Conservation (phyloP, 208 protist genomes). For the Crithidia thermophila region DNA sequence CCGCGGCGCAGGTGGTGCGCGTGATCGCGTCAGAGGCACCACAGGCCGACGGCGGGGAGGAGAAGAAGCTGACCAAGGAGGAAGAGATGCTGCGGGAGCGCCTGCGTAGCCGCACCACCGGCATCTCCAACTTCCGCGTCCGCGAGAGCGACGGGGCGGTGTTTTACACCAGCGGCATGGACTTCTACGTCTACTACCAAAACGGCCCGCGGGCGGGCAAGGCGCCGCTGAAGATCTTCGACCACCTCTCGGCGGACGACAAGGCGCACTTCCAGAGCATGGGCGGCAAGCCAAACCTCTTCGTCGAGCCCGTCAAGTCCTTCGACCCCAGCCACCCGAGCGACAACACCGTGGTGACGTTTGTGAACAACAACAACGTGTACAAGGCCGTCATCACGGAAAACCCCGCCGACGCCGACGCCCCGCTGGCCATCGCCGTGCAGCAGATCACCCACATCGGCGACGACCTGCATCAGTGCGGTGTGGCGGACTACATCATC, state of each 20-base stretch:
- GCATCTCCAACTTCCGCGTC: conserved; percentile 65
- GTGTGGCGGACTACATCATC: conserved; percentile 90
- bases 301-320: conserved; percentile 37
- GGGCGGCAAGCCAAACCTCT: conserved; percentile 59
- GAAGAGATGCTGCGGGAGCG: conserved; percentile 88
- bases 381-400: conserved; percentile 67
- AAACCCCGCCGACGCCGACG: conserved; percentile 7
- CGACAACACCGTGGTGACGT: conserved; percentile 45
- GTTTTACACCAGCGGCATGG: conserved; percentile 64
- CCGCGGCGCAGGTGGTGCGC: conserved; percentile 11
- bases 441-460: conserved; percentile 70
- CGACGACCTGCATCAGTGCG: conserved; percentile 65
- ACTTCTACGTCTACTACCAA: conserved; percentile 70
- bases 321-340: conserved; percentile 12
- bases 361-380: conserved; percentile 78
- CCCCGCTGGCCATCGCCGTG: conserved; percentile 45
- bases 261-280: conserved; percentile 40
- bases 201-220: conserved; percentile 35
- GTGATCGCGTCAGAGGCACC: conserved; percentile 27
- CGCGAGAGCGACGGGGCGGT: conserved; percentile 57
- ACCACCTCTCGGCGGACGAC: conserved; percentile 44
- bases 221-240: conserved; percentile 65
- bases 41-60: neutral
- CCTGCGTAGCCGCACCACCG: conserved; percentile 56
- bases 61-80: conserved; percentile 58